Conservation (phyloP, 257 asterid species). For the Cruciata laevipes region DNA sequence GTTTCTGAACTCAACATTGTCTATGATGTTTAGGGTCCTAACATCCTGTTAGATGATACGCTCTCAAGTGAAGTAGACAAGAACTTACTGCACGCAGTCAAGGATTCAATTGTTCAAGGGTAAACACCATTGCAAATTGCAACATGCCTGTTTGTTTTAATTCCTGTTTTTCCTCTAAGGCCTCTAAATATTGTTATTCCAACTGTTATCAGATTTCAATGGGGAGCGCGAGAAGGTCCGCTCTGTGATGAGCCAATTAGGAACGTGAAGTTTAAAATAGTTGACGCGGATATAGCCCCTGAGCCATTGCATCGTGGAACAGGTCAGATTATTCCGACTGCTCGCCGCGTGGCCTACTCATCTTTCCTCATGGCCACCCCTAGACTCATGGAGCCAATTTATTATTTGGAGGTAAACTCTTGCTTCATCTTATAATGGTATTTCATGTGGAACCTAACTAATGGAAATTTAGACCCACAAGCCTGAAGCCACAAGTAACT, state of each 20-base stretch:
- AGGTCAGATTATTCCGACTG: slow-evolving; percentile 96
- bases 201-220: slow-evolving; percentile 60
- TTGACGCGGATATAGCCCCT: slow-evolving; percentile 89
- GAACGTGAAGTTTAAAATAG: slow-evolving; percentile 91
- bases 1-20: slow-evolving; percentile 8
- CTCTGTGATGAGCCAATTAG: slow-evolving; percentile 98
- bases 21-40: slow-evolving; percentile 63
- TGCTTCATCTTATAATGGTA: not conserved
- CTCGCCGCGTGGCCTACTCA: slow-evolving; percentile 98
- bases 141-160: not conserved
- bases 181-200: slow-evolving; percentile 4
- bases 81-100: slow-evolving; percentile 74
- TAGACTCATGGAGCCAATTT: slow-evolving; percentile 94
- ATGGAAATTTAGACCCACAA: slow-evolving; percentile 1
- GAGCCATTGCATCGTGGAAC: slow-evolving; percentile 98
- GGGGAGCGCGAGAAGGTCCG: slow-evolving; percentile 99
- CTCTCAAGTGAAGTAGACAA: slow-evolving; percentile 94
- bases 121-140: slow-evolving; percentile 20
- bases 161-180: slow-evolving; percentile 8
- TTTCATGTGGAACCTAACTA: not conserved
- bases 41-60: slow-evolving; percentile 87
- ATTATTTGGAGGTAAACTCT: slow-evolving; percentile 69
- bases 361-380: slow-evolving; percentile 97
- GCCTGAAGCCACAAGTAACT: not conserved
- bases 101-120: slow-evolving; percentile 98